phyloP scores from a whole-genome alignment of 1,139 yeast genomes.

The Protomyces inouyei region DNA sequence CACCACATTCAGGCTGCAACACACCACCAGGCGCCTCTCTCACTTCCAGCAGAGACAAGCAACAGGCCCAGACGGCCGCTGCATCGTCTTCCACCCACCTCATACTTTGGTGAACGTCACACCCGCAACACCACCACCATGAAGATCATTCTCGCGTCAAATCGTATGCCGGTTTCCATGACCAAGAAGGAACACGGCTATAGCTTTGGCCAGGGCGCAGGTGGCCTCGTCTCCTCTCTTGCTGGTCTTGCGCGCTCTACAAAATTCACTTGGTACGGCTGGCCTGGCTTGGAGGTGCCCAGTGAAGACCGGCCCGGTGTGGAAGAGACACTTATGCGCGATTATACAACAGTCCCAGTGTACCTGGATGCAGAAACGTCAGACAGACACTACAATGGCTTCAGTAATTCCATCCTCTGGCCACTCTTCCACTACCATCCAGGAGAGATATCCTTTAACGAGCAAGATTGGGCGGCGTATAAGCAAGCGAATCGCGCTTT shows the following conservation, averaged over 20 bases:
- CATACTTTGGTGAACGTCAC: too few species aligned
- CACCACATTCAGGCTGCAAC: too few species aligned
- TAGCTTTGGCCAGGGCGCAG: constrained; percentile 80
- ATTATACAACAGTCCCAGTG: constrained; percentile 87
- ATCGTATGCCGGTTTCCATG: constrained; percentile 91
- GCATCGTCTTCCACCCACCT: too few species aligned
- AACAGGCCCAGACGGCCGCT: too few species aligned
- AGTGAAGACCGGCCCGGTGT: constrained; percentile 67
- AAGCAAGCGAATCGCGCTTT: constrained; percentile 85
- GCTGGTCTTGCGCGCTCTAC: constrained; percentile 84
- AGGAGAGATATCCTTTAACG: constrained; percentile 98
- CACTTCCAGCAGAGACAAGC: too few species aligned
- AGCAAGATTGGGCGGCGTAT: constrained; percentile 96
- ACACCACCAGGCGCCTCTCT: too few species aligned
- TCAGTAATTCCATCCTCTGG: constrained; percentile 89
- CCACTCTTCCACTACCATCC: constrained; percentile 98
- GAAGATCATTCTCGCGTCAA: constrained; percentile 68
- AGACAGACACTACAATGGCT: constrained; percentile 94
- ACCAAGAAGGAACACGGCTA: constrained; percentile 60
- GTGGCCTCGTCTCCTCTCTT: constrained; percentile 93
- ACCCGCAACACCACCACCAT: not conserved
- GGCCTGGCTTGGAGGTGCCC: constrained; percentile 88
- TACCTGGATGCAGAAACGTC: constrained; percentile 84
- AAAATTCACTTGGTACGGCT: constrained; percentile 95
- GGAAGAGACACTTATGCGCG: constrained; percentile 60